Evolutionary conservation across 768 basidiomycete genomes (phyloP), one percentile per base, ranked within the genome.

Genomic region (Asterophora lycoperdoides): DNA sequence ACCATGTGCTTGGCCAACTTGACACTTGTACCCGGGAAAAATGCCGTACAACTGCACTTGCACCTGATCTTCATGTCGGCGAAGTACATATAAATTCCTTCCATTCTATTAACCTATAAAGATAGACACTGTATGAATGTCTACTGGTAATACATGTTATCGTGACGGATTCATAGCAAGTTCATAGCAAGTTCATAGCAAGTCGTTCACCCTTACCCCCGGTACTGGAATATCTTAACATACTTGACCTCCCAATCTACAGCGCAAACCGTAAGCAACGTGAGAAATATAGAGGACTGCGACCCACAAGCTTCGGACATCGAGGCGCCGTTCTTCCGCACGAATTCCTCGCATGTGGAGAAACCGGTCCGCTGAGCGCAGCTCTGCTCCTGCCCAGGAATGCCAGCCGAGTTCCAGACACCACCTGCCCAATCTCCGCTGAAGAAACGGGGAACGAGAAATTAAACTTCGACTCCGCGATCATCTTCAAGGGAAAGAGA

Each of bases 381-480:
- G 64, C 87, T 92, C 64, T 86, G 79, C 14, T 80, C 81, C 69
- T 94, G 93, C 44, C 93, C 93, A 14, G 88, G 89, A 45, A 85
- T 76, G 26, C 89, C 89, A 42, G 84, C 67, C 18, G 58, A 53
- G 41, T 67, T 70, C 93, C 93, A 97, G n/a, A 80, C 85, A 39
- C 69, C 70, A 41, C 83, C 81, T 9, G 93, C 92, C 93, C 93
- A 97, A 56, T 94, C 89, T 51, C 93, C 93, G 58, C 89, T 86
- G 36, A 56, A 53, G 41, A 48, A 56, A 41, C 30, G 38, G 49
- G 19, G 39, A 20, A 36, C 7, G 23, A 23, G 23, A 23, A 44
- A 15, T 36, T 42, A 13, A 8, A 4, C 9, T 30, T 13, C 30
- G 30, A 9, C 23, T 8, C 18, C 18, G 13, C 20, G 23, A 28